Conservation (phyloP, 2,329 filamentous ascomycete species). For the Ascochyta viciae-villosae region DNA sequence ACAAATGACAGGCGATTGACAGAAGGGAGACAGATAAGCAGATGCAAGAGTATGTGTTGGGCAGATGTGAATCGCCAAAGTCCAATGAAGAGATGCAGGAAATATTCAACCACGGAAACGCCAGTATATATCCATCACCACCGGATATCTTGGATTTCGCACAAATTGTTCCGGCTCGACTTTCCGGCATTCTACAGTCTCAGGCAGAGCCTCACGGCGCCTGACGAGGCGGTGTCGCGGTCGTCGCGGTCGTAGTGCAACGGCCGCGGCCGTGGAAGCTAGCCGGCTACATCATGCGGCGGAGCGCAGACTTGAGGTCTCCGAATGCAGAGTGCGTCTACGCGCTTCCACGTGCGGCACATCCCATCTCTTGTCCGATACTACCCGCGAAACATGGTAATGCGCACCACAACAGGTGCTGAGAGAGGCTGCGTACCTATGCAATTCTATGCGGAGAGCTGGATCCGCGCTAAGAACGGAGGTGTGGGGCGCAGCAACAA, state of each 20-base stretch:
- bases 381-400: constrained; percentile 16
- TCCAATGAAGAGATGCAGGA: constrained; percentile 7
- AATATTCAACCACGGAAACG: constrained; percentile 11
- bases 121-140: constrained; percentile 10
- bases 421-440: constrained; percentile 24
- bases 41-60: constrained; percentile 11
- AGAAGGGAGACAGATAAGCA: constrained; percentile 9
- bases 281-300: constrained; percentile 31
- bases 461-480: constrained; percentile 13
- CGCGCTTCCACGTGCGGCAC: constrained; percentile 15
- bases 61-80: constrained; percentile 5
- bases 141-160: not conserved
- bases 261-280: constrained; percentile 40
- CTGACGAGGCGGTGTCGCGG: constrained; percentile 4
- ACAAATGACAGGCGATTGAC: constrained; percentile 17
- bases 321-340: constrained; percentile 3
- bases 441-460: constrained; percentile 11
- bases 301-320: constrained; percentile 11
- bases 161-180: constrained; percentile 10
- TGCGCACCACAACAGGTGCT: constrained; percentile 10
- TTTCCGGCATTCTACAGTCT: constrained; percentile 9
- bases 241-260: constrained; percentile 22
- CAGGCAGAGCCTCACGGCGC: constrained; percentile 24
- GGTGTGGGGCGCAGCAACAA: constrained; percentile 13
- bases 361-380: constrained; percentile 24